A percentile compares a stretch with the other conserved stretches of the same genome.
Conservation (phyloP, 1,284 basidiomycete genomes). For the Coniferiporia weirii region DNA sequence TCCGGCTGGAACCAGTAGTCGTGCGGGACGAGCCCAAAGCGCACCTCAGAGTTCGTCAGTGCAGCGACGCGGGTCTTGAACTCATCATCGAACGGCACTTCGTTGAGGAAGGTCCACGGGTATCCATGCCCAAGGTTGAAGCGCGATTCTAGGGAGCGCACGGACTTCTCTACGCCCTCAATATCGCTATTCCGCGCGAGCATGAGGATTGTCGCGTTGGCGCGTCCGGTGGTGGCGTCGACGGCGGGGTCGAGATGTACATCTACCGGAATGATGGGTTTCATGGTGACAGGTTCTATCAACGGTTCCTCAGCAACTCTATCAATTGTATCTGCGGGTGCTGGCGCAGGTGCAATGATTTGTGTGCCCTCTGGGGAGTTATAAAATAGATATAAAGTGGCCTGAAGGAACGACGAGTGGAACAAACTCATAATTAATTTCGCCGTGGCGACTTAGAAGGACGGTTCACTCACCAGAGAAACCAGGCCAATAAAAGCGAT, state of each 20-base stretch:
- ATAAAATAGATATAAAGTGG: not conserved
- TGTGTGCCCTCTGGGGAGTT: not conserved
- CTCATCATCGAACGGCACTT: constrained; percentile 40
- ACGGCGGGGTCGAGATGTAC: constrained; percentile 10
- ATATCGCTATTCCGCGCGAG: constrained; percentile 40
- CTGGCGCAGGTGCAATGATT: not conserved
- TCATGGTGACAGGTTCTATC: not conserved
- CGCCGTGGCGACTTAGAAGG: not conserved
- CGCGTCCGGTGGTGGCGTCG: constrained; percentile 19
- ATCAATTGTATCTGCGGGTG: not conserved
- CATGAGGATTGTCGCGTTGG: constrained; percentile 42
- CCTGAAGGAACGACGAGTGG: not conserved
- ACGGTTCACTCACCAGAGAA: not conserved
- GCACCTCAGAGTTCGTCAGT: constrained; percentile 32
- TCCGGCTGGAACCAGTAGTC: constrained; percentile 50
- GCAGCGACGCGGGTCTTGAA: constrained; percentile 32
- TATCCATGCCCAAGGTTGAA: constrained; percentile 23
- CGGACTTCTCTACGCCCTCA: constrained; percentile 31
- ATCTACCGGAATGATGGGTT: not conserved
- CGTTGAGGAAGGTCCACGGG: constrained; percentile 36
- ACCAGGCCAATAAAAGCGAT: not conserved
- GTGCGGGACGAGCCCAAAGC: constrained; percentile 51
- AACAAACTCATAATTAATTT: not conserved
- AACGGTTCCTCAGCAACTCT: not conserved
- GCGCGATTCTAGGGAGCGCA: constrained; percentile 24